Conservation (phyloP, 192 early-diverging fungal genomes). For the Dimargaris cristalligena region DNA sequence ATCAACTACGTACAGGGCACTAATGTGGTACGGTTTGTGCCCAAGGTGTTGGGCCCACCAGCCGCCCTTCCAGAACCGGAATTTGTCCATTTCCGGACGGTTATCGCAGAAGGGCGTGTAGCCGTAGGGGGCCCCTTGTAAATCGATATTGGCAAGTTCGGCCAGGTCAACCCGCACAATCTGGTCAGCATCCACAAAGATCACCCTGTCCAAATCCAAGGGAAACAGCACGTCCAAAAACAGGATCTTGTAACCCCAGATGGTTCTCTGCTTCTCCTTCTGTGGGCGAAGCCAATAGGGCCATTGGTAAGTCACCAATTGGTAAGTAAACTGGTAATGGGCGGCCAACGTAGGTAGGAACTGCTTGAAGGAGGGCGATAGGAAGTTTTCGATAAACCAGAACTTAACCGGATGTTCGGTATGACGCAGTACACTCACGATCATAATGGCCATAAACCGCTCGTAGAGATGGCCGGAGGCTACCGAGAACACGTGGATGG, state of each 20-base stretch:
- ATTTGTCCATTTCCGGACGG: slow-evolving; percentile 86
- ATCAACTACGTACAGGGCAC: slow-evolving; percentile 93
- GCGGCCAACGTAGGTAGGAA: slow-evolving; percentile 81
- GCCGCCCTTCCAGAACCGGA: slow-evolving; percentile 93
- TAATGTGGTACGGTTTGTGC: slow-evolving; percentile 88
- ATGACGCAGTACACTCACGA: slow-evolving; percentile 71
- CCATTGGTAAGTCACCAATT: slow-evolving; percentile 98
- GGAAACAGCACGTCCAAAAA: slow-evolving; percentile 98
- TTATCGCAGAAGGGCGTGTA: slow-evolving; percentile 93
- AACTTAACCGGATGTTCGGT: slow-evolving; percentile 89
- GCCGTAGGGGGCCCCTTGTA: slow-evolving; percentile 87
- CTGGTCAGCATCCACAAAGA: slow-evolving; percentile 98
- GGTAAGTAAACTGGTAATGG: slow-evolving; percentile 78
- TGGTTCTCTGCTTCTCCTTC: slow-evolving; percentile 88
- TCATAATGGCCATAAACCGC: slow-evolving; percentile 95
- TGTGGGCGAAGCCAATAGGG: slow-evolving; percentile 87
- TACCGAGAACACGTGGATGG: slow-evolving; percentile 94
- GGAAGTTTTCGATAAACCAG: slow-evolving; percentile 97
- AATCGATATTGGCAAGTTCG: slow-evolving; percentile 82
- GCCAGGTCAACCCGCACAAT: slow-evolving; percentile 91
- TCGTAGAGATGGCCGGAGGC: slow-evolving; percentile 98
- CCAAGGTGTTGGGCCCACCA: slow-evolving; percentile 85
- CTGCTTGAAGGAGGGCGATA: slow-evolving; percentile 89
- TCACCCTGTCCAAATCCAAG: slow-evolving; percentile 75
- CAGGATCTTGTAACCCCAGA: slow-evolving; percentile 99